phyloP scores from a whole-genome alignment of 2,329 filamentous ascomycete genomes.

The Neopestalotiopsis clavispora region DNA sequence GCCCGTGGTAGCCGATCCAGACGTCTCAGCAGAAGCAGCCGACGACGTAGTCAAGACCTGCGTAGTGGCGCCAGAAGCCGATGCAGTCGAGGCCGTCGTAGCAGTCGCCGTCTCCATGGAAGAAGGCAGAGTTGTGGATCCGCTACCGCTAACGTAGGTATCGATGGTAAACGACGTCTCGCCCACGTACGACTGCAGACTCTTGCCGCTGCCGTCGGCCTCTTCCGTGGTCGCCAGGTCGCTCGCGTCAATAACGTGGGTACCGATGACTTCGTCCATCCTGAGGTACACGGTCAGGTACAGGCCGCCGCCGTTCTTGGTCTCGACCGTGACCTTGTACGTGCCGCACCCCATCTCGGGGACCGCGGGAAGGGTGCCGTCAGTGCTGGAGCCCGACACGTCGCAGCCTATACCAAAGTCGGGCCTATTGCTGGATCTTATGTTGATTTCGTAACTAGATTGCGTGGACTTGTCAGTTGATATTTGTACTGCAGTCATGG shows the following conservation, averaged over 20 bases:
- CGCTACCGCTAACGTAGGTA: neutral
- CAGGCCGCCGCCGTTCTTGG: slow-evolving; percentile 19
- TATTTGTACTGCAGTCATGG: neutral
- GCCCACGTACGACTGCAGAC: neutral
- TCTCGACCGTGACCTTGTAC: slow-evolving; percentile 20
- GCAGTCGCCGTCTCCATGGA: neutral
- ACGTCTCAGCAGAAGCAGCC: neutral
- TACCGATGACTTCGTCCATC: neutral
- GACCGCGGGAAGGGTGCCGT: slow-evolving; percentile 21
- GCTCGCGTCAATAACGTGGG: neutral
- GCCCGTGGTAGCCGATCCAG: neutral
- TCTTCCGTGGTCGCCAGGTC: neutral
- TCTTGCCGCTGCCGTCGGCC: neutral
- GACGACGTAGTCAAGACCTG: neutral
- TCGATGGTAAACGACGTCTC: neutral
- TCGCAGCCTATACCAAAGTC: neutral
- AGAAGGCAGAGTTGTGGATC: neutral
- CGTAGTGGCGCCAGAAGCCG: neutral
- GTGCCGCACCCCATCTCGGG: slow-evolving; percentile 22
- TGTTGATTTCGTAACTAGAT: neutral
- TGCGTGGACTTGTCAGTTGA: neutral
- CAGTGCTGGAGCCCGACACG: slow-evolving; percentile 1
- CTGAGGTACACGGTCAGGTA: neutral
- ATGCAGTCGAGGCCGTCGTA: neutral
- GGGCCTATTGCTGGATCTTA: neutral